Percentiles rank a stretch among this genome's conserved stretches.
Conservation (phyloP, 23 red algal species). For the Chondrus crispus region DNA sequence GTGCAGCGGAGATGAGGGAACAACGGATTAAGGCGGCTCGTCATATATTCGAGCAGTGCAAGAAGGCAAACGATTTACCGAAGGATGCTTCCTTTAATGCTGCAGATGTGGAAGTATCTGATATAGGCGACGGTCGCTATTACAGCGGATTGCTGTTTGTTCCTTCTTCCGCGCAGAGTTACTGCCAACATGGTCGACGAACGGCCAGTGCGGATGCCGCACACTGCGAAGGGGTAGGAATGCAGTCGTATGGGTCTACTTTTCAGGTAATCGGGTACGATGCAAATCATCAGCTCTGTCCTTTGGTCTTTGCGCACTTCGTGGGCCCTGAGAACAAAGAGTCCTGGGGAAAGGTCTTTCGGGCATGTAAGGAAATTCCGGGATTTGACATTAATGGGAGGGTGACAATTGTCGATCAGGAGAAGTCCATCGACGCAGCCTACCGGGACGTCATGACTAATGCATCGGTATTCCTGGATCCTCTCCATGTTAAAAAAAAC, state of each 20-base stretch:
- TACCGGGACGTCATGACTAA: constrained; percentile 7
- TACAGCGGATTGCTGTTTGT: constrained; percentile 28
- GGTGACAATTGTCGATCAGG: constrained; percentile 17
- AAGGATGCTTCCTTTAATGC: neutral
- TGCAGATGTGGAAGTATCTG: neutral
- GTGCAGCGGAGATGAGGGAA: neutral
- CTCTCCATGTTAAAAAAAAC: constrained; percentile 39
- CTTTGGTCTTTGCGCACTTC: constrained; percentile 25
- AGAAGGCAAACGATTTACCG: constrained; percentile 9
- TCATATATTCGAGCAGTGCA: constrained; percentile 30
- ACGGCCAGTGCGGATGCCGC: constrained; percentile 23
- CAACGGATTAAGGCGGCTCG: neutral
- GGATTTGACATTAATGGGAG: neutral
- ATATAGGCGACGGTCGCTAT: constrained; percentile 14
- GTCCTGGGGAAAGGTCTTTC: constrained; percentile 19
- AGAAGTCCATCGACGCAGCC: constrained; percentile 27
- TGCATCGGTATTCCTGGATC: constrained; percentile 26
- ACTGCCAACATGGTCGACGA: neutral
- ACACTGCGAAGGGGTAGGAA: constrained; percentile 20
- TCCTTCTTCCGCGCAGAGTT: neutral
- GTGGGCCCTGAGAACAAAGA: neutral
- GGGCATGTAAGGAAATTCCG: neutral
- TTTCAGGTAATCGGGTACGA: constrained; percentile 39
- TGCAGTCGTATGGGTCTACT: constrained; percentile 34
- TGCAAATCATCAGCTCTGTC: constrained; percentile 7